Evolutionary conservation across 768 basidiomycete species (phyloP).

Genomic region (Phanerochaete carnosa): DNA sequence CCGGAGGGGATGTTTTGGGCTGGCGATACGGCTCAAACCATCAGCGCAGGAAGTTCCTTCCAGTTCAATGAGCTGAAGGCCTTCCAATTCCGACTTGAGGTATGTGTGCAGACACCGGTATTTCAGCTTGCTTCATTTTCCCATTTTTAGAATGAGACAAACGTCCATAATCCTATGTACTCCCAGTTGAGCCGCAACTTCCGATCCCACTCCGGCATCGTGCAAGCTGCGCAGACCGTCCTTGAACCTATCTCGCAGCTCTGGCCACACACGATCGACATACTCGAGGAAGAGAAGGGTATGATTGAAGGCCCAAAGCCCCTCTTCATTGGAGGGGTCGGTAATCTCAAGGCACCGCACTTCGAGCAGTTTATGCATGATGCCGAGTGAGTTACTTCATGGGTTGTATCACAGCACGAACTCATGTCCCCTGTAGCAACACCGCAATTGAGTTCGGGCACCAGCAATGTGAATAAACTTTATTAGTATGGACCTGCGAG

Average conservation of each 20-base stretch:
- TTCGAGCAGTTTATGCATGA: constrained; percentile 32
- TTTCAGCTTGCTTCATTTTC: background rate
- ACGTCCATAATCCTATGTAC: constrained; percentile 12
- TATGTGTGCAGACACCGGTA: constrained; percentile 15
- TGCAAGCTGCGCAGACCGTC: constrained; percentile 30
- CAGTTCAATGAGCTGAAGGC: constrained; percentile 68
- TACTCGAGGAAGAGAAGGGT: constrained; percentile 25
- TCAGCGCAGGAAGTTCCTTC: constrained; percentile 68
- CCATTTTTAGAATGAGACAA: background rate
- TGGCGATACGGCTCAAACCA: constrained; percentile 75
- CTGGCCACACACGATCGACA: constrained; percentile 33
- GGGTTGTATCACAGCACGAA: background rate
- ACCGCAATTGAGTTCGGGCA: constrained; percentile 25
- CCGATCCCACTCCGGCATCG: constrained; percentile 34
- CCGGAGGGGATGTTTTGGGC: constrained; percentile 76
- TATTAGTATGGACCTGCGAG: background rate
- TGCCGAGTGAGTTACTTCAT: constrained; percentile 16
- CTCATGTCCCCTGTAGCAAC: constrained; percentile 10
- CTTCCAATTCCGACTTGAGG: constrained; percentile 60
- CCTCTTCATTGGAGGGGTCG: constrained; percentile 29
- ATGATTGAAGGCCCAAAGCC: constrained; percentile 27
- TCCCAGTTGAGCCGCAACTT: constrained; percentile 33
- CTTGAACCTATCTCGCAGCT: constrained; percentile 27
- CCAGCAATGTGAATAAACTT: constrained; percentile 22
- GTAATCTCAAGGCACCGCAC: constrained; percentile 19